Percentiles rank a stretch among this genome's conserved stretches.
phyloP scores from a whole-genome alignment of 208 protist species.

The Wallacemonas collosoma region DNA sequence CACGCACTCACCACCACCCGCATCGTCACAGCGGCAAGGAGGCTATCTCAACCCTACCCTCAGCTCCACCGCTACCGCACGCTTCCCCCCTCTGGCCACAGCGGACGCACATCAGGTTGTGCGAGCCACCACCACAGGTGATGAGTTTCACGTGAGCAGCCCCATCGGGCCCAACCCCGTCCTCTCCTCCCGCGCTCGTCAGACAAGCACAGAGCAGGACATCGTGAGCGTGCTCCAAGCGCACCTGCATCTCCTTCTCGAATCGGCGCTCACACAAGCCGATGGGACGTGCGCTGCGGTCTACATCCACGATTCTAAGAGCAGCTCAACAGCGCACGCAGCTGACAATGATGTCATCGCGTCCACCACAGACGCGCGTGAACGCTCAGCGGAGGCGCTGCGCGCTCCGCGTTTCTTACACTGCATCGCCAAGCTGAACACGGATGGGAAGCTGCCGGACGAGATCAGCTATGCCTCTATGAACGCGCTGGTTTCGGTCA shows the following conservation, averaged over 20 bases:
- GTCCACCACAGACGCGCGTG: neutral
- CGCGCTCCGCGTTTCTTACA: slow-evolving; percentile 42
- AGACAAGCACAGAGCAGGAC: slow-evolving; percentile 24
- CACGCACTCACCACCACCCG: neutral
- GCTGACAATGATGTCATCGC: neutral
- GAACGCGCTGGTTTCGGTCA: slow-evolving; percentile 61
- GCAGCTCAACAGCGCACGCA: neutral
- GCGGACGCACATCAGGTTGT: no score
- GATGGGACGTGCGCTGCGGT: slow-evolving; percentile 60
- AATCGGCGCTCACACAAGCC: slow-evolving; percentile 44
- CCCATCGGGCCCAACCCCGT: neutral
- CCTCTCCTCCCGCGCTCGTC: neutral
- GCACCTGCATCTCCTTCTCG: slow-evolving; percentile 69
- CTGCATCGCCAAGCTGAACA: slow-evolving; percentile 58
- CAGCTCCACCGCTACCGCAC: neutral
- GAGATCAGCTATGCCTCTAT: slow-evolving; percentile 56
- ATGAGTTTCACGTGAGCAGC: neutral
- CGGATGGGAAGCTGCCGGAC: slow-evolving; percentile 41
- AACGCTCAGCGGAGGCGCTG: no score
- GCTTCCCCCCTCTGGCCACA: no score
- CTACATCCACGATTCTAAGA: slow-evolving; percentile 43
- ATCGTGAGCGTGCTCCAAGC: slow-evolving; percentile 50
- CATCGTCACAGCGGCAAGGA: neutral
- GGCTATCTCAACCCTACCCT: neutral
- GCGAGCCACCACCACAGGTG: no score